A percentile compares a stretch with the other conserved stretches of the same genome.
Conservation (phyloP, 208 protist genomes). For the Wallacemonas collosoma region DNA sequence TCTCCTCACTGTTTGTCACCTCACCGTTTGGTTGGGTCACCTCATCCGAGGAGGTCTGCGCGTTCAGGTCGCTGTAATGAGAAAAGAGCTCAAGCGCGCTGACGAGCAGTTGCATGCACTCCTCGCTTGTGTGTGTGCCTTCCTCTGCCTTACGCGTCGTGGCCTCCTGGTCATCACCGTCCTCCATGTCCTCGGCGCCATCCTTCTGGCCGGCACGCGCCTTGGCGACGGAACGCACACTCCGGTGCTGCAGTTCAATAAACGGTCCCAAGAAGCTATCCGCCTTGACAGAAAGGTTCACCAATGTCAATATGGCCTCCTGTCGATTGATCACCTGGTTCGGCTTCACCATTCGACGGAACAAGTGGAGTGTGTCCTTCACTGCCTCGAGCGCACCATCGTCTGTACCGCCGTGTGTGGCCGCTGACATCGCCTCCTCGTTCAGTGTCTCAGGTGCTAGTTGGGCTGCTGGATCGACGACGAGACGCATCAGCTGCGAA, state of each 20-base stretch:
- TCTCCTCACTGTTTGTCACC: slow-evolving; percentile 43
- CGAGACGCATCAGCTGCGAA: slow-evolving; percentile 76
- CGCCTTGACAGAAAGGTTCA: slow-evolving; percentile 86
- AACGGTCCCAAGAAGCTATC: slow-evolving; percentile 81
- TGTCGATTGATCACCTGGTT: slow-evolving; percentile 91
- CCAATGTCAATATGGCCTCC: slow-evolving; percentile 73
- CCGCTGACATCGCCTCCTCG: not conserved
- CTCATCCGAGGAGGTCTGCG: slow-evolving; percentile 20
- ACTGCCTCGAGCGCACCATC: slow-evolving; percentile 22
- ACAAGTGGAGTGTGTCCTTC: slow-evolving; percentile 33
- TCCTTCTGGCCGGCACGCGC: slow-evolving; percentile 22
- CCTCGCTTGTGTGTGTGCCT: slow-evolving; percentile 45
- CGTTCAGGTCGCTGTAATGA: slow-evolving; percentile 79
- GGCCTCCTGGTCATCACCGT: slow-evolving; percentile 27
- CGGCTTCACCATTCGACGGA: slow-evolving; percentile 84
- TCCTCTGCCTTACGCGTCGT: slow-evolving; percentile 29
- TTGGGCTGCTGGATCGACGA: slow-evolving; percentile 64
- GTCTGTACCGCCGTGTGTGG: slow-evolving; percentile 24
- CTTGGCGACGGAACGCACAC: slow-evolving; percentile 19
- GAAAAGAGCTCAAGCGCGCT: slow-evolving; percentile 75
- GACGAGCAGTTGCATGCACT: slow-evolving; percentile 81
- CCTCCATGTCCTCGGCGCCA: slow-evolving; percentile 21
- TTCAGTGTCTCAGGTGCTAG: slow-evolving; percentile 29
- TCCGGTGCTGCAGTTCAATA: slow-evolving; percentile 75
- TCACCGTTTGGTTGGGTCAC: not conserved